These are phyloP conservation scores for Dioszegia crocea DNA, from an alignment of 768 basidiomycete species.

Conservation along the genomic window DNA sequence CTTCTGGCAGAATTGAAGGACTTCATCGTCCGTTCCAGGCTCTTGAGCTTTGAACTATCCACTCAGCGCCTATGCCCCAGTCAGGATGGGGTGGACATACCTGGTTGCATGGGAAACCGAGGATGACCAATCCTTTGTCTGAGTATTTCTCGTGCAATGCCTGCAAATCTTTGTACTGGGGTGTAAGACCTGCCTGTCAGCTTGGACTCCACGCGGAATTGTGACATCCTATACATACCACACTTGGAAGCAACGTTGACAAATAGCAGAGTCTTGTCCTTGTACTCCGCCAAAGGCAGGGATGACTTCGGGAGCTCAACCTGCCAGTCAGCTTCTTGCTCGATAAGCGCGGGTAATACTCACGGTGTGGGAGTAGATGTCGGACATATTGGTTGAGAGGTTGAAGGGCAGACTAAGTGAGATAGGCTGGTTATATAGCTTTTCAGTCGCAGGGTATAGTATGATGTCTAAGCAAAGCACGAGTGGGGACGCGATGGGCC, in stretches of 20 bases:
- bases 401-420: neutral
- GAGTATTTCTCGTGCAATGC: slow-evolving; percentile 46
- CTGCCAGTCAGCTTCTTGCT: slow-evolving; percentile 13
- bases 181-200: slow-evolving; percentile 37
- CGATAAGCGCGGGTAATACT: neutral
- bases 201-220: neutral
- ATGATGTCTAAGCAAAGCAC: too few relatives aligned
- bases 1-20: slow-evolving; percentile 46
- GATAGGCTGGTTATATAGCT: too few relatives aligned
- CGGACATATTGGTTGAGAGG: slow-evolving; percentile 29
- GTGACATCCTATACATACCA: slow-evolving; percentile 22
- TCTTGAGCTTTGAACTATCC: slow-evolving; percentile 48
- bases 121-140: slow-evolving; percentile 41
- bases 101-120: slow-evolving; percentile 51
- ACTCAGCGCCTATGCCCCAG: neutral
- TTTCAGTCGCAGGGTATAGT: too few relatives aligned
- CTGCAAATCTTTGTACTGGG: slow-evolving; percentile 49
- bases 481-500: too few relatives aligned
- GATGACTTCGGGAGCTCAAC: slow-evolving; percentile 39
- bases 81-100: slow-evolving; percentile 11
- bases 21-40: slow-evolving; percentile 48
- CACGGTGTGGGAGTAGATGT: slow-evolving; percentile 42
- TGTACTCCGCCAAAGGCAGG: slow-evolving; percentile 34
- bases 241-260: slow-evolving; percentile 50
- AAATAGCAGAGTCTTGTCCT: slow-evolving; percentile 46